Base-by-base conservation (phyloP, 805 yeast species). In the Schwanniomyces polymorphus region DNA sequence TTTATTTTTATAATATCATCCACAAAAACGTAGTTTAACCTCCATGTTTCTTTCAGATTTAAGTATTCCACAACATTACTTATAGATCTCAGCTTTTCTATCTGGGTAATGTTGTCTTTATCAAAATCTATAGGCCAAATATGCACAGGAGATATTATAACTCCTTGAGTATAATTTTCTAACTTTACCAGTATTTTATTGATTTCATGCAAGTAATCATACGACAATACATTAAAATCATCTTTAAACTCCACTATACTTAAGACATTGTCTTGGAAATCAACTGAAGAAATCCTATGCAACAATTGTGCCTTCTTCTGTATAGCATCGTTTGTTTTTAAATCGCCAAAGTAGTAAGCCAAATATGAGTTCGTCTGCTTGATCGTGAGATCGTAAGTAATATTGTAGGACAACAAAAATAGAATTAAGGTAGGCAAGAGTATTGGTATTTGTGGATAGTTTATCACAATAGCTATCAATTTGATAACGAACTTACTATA, bases 381-480 rank as follows among this genome's bases (percentile, higher is more conserved):
- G 34, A 69, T 56, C 7, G 70, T 57, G 39, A 62, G 58, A 46
- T 70, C 74, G 48, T 72, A 71, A n/a, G 60, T 42, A 9, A 69
- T 60, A 45, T 64, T 60, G 55, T 69, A 72, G 1, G 74, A 65
- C n/a, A 68, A 39, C 2, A 64, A 51, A 46, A 69, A 71, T 23
- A 64, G 54, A 8, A 62, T 26, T 17, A 70, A 41, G 7, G 68
- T 56, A 14, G 75, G 73, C 9, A 68, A 21, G 38, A 70, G 41
- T 14, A 72, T 67, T 38, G 58, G 46, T 7, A 55, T 28, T 38
- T 56, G 58, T 2, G 76, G 75, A 31, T 58, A 52, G 33, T 58
- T 51, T 28, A 70, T 51, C 14, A 64, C 45, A 38, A 31, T 31
- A 8, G 27, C 18, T 16, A 31, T 25, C 27, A 18, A 37, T 21